Percentiles rank a stretch among this genome's conserved stretches.
Evolutionary conservation across 148 eudicot species (phyloP).

Genomic region (Amaranthus palmeri): DNA sequence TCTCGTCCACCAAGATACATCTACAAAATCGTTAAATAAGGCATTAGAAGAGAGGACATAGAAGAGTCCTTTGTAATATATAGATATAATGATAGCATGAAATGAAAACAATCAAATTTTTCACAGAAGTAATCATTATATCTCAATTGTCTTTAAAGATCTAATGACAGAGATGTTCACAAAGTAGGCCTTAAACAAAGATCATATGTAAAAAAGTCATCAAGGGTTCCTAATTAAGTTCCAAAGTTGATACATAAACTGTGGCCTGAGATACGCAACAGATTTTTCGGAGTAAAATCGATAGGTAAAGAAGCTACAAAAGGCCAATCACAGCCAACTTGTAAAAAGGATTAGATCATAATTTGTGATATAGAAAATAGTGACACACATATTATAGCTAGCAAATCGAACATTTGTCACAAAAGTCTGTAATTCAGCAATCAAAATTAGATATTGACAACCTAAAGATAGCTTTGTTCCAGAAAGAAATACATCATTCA

Average conservation of each 20-base stretch:
- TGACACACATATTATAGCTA: not conserved
- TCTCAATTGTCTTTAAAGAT: too few relatives aligned
- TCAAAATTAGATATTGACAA: not conserved
- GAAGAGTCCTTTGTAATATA: not conserved
- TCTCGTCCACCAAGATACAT: slow-evolving; percentile 94
- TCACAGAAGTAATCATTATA: not conserved
- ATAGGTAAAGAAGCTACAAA: not conserved
- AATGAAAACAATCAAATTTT: not conserved
- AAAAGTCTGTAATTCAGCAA: not conserved
- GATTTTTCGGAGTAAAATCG: too few relatives aligned
- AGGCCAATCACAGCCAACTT: not conserved
- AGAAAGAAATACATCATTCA: not conserved
- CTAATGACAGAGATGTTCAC: too few relatives aligned
- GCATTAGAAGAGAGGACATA: not conserved
- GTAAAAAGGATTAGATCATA: not conserved
- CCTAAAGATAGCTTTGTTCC: not conserved
- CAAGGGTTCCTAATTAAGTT: not conserved
- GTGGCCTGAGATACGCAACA: too few relatives aligned
- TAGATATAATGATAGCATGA: not conserved
- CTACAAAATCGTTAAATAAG: slow-evolving; percentile 40
- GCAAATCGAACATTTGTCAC: not conserved
- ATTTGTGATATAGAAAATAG: too few relatives aligned
- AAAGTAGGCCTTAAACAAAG: not conserved
- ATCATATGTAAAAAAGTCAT: not conserved
- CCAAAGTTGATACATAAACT: too few relatives aligned